Evolutionary conservation across 768 basidiomycete species (phyloP).

Genomic region (Sistotremastrum suecicum): DNA sequence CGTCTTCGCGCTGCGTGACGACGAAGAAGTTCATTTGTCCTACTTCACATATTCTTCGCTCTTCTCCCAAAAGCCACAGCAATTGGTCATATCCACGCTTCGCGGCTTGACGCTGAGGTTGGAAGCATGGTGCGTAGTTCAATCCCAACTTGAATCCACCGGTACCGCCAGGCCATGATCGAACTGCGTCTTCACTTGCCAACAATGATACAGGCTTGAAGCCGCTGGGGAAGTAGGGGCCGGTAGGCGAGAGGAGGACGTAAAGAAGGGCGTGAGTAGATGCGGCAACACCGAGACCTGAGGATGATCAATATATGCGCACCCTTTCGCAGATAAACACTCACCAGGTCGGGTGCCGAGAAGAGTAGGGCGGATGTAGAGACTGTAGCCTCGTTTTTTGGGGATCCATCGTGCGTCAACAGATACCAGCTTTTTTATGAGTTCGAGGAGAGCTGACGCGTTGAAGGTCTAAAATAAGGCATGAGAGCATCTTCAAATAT

Average conservation of each 20-base stretch:
- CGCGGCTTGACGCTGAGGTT: constrained; percentile 52
- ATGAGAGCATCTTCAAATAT: constrained; percentile 3
- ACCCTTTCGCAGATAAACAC: background rate
- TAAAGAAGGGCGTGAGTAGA: constrained; percentile 75
- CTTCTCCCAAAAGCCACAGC: constrained; percentile 61
- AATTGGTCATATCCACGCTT: constrained; percentile 63
- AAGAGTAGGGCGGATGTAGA: constrained; percentile 79
- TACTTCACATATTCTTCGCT: constrained; percentile 36
- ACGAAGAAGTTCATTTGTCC: constrained; percentile 77
- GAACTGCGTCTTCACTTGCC: constrained; percentile 68
- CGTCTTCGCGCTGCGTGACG: constrained; percentile 44
- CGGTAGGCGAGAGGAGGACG: constrained; percentile 60
- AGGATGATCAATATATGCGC: constrained; percentile 9
- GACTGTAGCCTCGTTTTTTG: constrained; percentile 49
- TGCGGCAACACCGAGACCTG: constrained; percentile 43
- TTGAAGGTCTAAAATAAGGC: constrained; percentile 23
- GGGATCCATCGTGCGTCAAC: constrained; percentile 85
- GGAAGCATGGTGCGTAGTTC: constrained; percentile 48
- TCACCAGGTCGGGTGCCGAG: constrained; percentile 32
- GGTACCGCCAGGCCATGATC: constrained; percentile 78
- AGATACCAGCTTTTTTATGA: constrained; percentile 52
- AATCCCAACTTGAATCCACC: constrained; percentile 47
- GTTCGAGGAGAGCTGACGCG: constrained; percentile 29
- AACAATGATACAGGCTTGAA: constrained; percentile 39
- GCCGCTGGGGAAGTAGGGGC: constrained; percentile 36